Base-by-base conservation (phyloP, 2,329 filamentous ascomycete genomes). In the Claviceps sp. region DNA sequence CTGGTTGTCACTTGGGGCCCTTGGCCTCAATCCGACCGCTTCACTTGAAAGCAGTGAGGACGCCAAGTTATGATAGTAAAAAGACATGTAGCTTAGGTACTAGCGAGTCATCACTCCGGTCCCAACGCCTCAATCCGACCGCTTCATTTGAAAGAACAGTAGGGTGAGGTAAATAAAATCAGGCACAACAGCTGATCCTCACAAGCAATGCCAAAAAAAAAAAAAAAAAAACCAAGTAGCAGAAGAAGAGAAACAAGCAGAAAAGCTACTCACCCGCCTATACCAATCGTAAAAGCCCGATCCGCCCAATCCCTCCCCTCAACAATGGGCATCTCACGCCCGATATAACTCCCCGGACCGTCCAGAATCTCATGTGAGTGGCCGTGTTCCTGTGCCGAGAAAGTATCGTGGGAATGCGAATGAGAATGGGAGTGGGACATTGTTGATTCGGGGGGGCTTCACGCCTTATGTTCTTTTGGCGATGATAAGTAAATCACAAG, bases 321-420 rank as follows among this genome's bases (percentile, higher is more conserved):
- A 57, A 89, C 80, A 52, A 97, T 86, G 56, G 91, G 93, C 87
- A 95, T 90, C 72, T 97, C 93, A 16, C 93, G 84, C 49, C 85
- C 84, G 36, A 93, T 70, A 66, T 86, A 97, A 64, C 89, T 95
- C 45, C 93, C 93, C 0, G 93, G 93, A 0, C 91, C 91, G 63
- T 93, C 85, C 59, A 96, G 85, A 62, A 97, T 89, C 74, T 97
- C 93, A 67, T 97, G 93, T 1, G 85, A 87, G 73, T 98, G 93
- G 61, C 93, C 93, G 68, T 97, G 93, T 63, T 91, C 86, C 55
- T 79, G 75, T 52, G 73, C 70, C 56, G 73, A 72, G 65, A 73
- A 70, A 54, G 73, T 73, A 52, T 81, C 78, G 66, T 86, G 80
- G 5, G 76, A 73, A 63, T 82, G 81, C 37, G 76, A 73, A 66